These are phyloP conservation scores for Plicaturopsis crispa DNA, from an alignment of 768 basidiomycete species.

Conservation along the genomic window DNA sequence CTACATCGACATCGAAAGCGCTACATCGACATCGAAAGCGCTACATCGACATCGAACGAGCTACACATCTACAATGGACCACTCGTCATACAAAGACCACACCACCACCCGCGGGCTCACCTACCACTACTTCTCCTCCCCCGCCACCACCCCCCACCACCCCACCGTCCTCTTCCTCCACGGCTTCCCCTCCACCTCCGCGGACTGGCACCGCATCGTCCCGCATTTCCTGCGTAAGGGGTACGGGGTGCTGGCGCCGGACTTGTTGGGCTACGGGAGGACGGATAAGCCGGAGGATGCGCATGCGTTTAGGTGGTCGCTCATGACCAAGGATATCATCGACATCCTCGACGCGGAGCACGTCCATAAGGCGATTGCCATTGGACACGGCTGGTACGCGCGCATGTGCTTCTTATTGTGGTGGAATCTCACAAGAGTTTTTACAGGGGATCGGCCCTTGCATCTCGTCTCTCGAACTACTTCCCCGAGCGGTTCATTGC, in stretches of 20 bases:
- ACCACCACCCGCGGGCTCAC: constrained; percentile 14
- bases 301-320: constrained; percentile 17
- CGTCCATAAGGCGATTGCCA: constrained; percentile 21
- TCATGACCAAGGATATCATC: constrained; percentile 23
- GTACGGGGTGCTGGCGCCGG: constrained; percentile 40
- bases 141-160: constrained; percentile 17
- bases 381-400: constrained; percentile 33
- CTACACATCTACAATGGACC: no score
- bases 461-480: constrained; percentile 28
- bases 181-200: constrained; percentile 36
- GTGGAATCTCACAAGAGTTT: not conserved
- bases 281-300: constrained; percentile 21
- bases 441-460: constrained; percentile 29
- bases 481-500: constrained; percentile 31
- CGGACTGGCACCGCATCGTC: constrained; percentile 34
- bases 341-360: constrained; percentile 31
- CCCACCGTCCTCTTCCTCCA: constrained; percentile 35
- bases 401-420: not conserved
- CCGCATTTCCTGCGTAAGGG: constrained; percentile 27
- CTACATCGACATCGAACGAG: no score
- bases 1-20: no score
- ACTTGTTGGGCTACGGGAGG: constrained; percentile 46
- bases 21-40: no score
- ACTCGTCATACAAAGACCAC: constrained; percentile 9
- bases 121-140: constrained; percentile 24